Conservation (phyloP, 2,329 filamentous ascomycete species). For the Huntiella moniliformis region DNA sequence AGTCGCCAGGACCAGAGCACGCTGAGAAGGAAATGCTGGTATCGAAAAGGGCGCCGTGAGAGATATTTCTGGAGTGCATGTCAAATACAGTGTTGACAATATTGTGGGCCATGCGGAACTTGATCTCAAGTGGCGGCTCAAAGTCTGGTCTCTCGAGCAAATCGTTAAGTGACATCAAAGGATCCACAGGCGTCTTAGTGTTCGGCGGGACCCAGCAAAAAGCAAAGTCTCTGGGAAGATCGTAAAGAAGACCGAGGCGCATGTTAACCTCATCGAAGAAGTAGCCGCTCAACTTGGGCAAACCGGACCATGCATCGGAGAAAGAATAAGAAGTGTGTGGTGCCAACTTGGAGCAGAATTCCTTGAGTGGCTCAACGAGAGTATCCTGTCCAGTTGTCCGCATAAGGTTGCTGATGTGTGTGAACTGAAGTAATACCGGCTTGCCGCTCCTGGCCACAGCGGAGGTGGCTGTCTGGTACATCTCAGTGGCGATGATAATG, state of each 20-base stretch:
- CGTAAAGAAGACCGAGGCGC: slow-evolving; percentile 56
- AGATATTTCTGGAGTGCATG: slow-evolving; percentile 49
- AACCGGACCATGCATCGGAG: slow-evolving; percentile 30
- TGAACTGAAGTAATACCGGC: slow-evolving; percentile 54
- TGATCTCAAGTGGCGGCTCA: slow-evolving; percentile 53
- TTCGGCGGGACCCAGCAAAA: background rate
- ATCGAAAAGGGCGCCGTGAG: slow-evolving; percentile 51
- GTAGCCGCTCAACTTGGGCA: slow-evolving; percentile 45
- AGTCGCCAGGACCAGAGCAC: slow-evolving; percentile 23
- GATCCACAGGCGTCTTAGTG: slow-evolving; percentile 29
- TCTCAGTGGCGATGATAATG: slow-evolving; percentile 25
- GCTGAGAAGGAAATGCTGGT: slow-evolving; percentile 49
- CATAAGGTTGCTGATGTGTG: slow-evolving; percentile 14
- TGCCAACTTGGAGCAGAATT: slow-evolving; percentile 38
- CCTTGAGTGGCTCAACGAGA: slow-evolving; percentile 45
- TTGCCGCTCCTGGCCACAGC: background rate
- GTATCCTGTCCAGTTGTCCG: slow-evolving; percentile 40
- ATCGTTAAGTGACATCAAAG: slow-evolving; percentile 34
- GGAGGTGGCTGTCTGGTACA: slow-evolving; percentile 18
- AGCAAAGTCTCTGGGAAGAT: slow-evolving; percentile 44
- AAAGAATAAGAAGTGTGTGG: slow-evolving; percentile 23
- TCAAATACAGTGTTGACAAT: slow-evolving; percentile 55
- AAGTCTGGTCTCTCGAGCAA: slow-evolving; percentile 32
- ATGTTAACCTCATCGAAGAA: slow-evolving; percentile 56
- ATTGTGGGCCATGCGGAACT: slow-evolving; percentile 57